Evolutionary conservation across 306 rosid genomes (phyloP).

Genomic region (Dryas octopetala): DNA sequence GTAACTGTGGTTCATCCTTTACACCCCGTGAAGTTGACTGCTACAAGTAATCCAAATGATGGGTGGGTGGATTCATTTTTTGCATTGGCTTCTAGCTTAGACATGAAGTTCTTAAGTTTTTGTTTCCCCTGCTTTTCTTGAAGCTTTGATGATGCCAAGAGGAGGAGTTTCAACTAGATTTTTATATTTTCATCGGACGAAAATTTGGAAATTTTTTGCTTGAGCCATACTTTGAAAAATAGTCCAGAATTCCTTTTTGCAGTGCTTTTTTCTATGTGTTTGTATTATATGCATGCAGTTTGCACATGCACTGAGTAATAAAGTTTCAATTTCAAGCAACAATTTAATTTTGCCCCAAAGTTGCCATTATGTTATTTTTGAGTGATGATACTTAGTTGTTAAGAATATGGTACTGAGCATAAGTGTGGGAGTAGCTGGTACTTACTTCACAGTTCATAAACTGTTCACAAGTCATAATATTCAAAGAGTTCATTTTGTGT

Average conservation of each 20-base stretch:
- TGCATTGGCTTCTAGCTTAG: not conserved
- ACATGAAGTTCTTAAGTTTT: not conserved
- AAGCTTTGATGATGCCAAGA: not conserved
- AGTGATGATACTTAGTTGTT: not conserved
- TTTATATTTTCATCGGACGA: not conserved
- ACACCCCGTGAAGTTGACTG: conserved; percentile 65
- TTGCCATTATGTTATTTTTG: not conserved
- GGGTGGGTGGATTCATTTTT: conserved; percentile 56
- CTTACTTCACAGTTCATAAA: not conserved
- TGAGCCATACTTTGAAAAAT: not conserved
- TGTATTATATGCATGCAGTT: not conserved
- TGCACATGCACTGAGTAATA: not conserved
- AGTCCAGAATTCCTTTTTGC: not conserved
- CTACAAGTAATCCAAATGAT: conserved; percentile 57
- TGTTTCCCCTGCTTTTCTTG: not conserved
- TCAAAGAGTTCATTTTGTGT: not conserved
- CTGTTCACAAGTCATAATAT: not conserved
- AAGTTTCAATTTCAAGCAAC: not conserved
- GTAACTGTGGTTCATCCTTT: conserved; percentile 62
- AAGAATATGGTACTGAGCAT: not conserved
- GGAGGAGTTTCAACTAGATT: conserved; percentile 5
- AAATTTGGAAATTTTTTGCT: not conserved
- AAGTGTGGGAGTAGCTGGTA: not conserved
- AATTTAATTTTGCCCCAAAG: not conserved
- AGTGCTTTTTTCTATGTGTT: not conserved